Evolutionary conservation across 2,329 filamentous ascomycete genomes (phyloP).

Genomic region (Colletotrichum horii): DNA sequence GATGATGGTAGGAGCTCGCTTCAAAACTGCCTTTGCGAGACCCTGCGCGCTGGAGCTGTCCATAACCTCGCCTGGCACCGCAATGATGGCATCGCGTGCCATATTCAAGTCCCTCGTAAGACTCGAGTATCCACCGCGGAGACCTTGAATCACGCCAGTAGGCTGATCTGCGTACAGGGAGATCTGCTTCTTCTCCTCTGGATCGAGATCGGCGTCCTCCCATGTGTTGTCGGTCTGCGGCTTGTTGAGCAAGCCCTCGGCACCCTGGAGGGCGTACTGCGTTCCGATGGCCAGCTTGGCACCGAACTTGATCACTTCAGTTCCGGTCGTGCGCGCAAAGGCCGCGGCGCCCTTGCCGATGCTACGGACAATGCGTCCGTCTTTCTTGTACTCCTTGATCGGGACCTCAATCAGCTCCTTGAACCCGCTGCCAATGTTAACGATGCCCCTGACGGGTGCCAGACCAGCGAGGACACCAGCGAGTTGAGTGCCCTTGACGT

Average conservation of each 20-base stretch:
- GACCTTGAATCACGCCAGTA: constrained; percentile 82
- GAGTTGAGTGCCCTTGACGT: constrained; percentile 88
- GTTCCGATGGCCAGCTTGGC: constrained; percentile 95
- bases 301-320: constrained; percentile 90
- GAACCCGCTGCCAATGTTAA: constrained; percentile 89
- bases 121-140: constrained; percentile 82
- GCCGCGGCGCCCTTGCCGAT: constrained; percentile 88
- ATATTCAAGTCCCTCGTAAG: constrained; percentile 86
- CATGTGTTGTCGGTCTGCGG: constrained; percentile 44
- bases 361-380: constrained; percentile 89
- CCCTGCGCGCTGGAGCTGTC: constrained; percentile 83
- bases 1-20: constrained; percentile 89
- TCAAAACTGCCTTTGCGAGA: constrained; percentile 78
- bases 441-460: constrained; percentile 86
- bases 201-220: constrained; percentile 68
- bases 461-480: constrained; percentile 87
- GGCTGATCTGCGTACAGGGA: constrained; percentile 95
- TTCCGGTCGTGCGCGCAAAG: constrained; percentile 93
- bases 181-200: constrained; percentile 78
- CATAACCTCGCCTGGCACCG: constrained; percentile 89
- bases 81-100: constrained; percentile 90
- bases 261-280: constrained; percentile 88
- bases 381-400: constrained; percentile 90
- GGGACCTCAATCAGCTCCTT: constrained; percentile 88
- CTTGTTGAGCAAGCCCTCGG: constrained; percentile 75